phyloP scores from a whole-genome alignment of 768 basidiomycete genomes.

The Candolleomyces aberdarensis region DNA sequence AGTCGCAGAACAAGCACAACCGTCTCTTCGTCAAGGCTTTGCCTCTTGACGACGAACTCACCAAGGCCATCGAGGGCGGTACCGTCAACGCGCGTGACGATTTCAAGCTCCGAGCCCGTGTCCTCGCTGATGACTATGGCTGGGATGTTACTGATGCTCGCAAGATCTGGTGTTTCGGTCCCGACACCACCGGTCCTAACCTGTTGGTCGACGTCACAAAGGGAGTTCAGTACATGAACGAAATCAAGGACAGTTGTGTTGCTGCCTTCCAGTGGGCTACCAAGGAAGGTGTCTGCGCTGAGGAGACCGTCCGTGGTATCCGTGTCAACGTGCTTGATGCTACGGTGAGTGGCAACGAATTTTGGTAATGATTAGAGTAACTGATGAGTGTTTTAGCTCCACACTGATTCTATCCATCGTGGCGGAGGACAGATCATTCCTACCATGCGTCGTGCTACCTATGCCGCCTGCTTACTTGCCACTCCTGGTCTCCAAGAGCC shows the following conservation, averaged over 20 bases:
- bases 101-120: constrained; percentile 93
- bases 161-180: constrained; percentile 99
- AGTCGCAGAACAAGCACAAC: constrained; percentile 99
- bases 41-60: constrained; percentile 93
- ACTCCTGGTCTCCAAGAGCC: constrained; percentile 93
- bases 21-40: constrained; percentile 92
- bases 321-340: constrained; percentile 96
- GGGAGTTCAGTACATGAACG: constrained; percentile 98
- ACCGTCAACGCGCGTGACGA: constrained; percentile 89
- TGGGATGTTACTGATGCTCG: constrained; percentile 99
- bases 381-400: constrained; percentile 53
- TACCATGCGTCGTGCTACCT: constrained; percentile 92
- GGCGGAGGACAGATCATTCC: constrained; percentile 99
- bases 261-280: constrained; percentile 99
- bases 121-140: constrained; percentile 92
- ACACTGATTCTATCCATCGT: constrained; percentile 98
- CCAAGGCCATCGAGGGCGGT: constrained; percentile 88
- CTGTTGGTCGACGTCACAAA: constrained; percentile 97
- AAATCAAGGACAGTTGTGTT: constrained; percentile 99
- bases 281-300: constrained; percentile 94
- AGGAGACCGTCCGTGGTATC: constrained; percentile 99
- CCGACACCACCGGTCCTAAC: constrained; percentile 96
- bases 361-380: constrained; percentile 2
- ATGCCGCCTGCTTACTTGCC: constrained; percentile 93
- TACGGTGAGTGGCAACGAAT: constrained; percentile 54